A percentile compares a stretch with the other conserved stretches of the same genome.
Evolutionary conservation across 2,329 filamentous ascomycete species (phyloP).

Genomic region (Colletotrichum navitas): DNA sequence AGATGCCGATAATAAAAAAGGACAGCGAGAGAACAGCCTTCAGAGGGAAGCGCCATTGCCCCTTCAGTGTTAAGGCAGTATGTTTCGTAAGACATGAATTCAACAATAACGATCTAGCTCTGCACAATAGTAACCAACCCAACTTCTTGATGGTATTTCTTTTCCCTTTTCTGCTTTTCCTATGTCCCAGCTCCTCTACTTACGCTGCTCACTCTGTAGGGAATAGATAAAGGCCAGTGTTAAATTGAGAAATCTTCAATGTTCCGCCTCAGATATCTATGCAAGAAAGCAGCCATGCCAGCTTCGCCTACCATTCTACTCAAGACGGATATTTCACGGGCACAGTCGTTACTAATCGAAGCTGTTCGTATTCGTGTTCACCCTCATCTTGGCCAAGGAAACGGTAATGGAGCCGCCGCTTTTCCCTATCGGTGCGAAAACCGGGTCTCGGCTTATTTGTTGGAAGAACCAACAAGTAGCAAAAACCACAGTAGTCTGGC

Average conservation of each 20-base stretch:
- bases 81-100: background rate
- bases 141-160: background rate
- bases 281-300: background rate
- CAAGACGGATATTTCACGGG: background rate
- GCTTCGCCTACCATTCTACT: background rate
- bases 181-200: too few relatives aligned
- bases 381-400: background rate
- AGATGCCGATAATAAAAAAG: too few relatives aligned
- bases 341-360: too few relatives aligned
- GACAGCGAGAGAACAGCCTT: too few relatives aligned
- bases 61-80: too few relatives aligned
- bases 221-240: background rate
- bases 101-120: background rate
- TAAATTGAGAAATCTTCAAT: too few relatives aligned
- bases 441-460: background rate
- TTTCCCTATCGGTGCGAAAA: constrained; percentile 7
- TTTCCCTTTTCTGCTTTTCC: too few relatives aligned
- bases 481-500: background rate
- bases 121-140: background rate
- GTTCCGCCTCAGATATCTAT: background rate
- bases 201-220: background rate
- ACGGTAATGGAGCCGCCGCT: background rate
- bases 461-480: background rate
- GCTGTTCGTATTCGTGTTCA: constrained; percentile 13
- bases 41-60: too few relatives aligned